phyloP scores from a whole-genome alignment of 768 basidiomycete species.

The Mycena alexandri region DNA sequence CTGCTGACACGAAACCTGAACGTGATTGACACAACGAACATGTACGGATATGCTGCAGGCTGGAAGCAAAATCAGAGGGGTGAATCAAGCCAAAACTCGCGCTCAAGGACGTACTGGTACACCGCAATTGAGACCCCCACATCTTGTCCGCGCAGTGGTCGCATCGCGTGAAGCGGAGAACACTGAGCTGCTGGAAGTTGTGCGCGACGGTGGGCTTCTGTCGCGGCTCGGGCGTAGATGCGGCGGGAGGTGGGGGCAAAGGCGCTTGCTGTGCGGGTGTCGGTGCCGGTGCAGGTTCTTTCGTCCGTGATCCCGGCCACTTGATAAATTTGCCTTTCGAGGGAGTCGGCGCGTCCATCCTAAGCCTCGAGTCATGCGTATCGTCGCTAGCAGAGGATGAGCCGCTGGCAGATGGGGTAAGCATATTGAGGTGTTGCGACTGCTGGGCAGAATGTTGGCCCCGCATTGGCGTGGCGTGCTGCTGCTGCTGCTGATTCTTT shows the following conservation, averaged over 20 bases:
- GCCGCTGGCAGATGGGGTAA: slow-evolving; percentile 59
- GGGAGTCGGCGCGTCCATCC: slow-evolving; percentile 59
- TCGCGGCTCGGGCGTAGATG: slow-evolving; percentile 48
- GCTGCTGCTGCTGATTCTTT: slow-evolving; percentile 37
- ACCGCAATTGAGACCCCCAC: slow-evolving; percentile 97
- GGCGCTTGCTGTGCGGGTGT: slow-evolving; percentile 35
- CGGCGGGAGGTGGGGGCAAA: slow-evolving; percentile 7
- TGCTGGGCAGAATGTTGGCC: slow-evolving; percentile 46
- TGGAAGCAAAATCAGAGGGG: slow-evolving; percentile 46
- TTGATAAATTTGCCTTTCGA: slow-evolving; percentile 75
- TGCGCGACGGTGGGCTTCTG: slow-evolving; percentile 71
- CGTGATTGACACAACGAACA: slow-evolving; percentile 82
- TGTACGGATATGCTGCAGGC: slow-evolving; percentile 91
- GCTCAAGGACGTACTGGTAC: slow-evolving; percentile 72
- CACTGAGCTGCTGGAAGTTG: slow-evolving; percentile 89
- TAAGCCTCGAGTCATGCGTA: slow-evolving; percentile 52
- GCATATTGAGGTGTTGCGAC: slow-evolving; percentile 49
- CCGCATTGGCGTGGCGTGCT: slow-evolving; percentile 40
- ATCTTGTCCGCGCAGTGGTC: slow-evolving; percentile 98
- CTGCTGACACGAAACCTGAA: slow-evolving; percentile 76
- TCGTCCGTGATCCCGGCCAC: slow-evolving; percentile 72
- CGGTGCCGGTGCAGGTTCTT: slow-evolving; percentile 51
- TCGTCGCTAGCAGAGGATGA: slow-evolving; percentile 67
- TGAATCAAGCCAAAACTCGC: slow-evolving; percentile 2
- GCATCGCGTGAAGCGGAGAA: slow-evolving; percentile 90